Conservation (phyloP, 177 flowering plant genomes). For the Vitis hybrid region DNA sequence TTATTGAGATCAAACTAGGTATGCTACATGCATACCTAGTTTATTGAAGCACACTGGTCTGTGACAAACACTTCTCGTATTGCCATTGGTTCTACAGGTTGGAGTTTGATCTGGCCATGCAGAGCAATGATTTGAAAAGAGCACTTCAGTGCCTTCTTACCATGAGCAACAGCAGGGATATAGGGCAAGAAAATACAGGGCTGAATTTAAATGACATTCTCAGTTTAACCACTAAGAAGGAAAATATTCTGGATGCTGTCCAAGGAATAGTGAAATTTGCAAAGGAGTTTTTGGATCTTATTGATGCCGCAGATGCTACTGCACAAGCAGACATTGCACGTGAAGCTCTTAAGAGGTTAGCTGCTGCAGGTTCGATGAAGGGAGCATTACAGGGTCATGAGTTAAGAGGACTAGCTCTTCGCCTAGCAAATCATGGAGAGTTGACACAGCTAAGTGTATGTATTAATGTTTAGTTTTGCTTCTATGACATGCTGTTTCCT, state of each 20-base stretch:
- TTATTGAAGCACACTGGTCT: background rate
- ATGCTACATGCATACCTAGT: background rate
- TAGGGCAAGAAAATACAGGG: slow-evolving; percentile 74
- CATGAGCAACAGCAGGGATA: slow-evolving; percentile 96
- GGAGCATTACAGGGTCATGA: slow-evolving; percentile 86
- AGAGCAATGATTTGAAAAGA: slow-evolving; percentile 93
- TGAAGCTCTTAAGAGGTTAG: slow-evolving; percentile 91
- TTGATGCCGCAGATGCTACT: slow-evolving; percentile 99
- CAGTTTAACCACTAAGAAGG: slow-evolving; percentile 65
- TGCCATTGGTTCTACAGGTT: slow-evolving; percentile 41
- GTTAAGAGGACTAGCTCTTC: slow-evolving; percentile 81
- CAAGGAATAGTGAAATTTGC: slow-evolving; percentile 94
- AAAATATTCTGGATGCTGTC: slow-evolving; percentile 80
- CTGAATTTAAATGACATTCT: slow-evolving; percentile 81
- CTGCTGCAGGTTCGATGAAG: slow-evolving; percentile 94
- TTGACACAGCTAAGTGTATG: slow-evolving; percentile 87
- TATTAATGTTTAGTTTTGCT: slow-evolving; percentile 10
- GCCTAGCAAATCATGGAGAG: slow-evolving; percentile 98
- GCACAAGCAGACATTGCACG: slow-evolving; percentile 95
- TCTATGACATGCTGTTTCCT: background rate
- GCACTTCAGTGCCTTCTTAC: slow-evolving; percentile 93
- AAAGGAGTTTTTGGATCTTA: slow-evolving; percentile 87
- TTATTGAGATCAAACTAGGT: too few species aligned
- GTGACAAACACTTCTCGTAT: background rate
- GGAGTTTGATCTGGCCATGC: slow-evolving; percentile 98